Evolutionary conservation across 2,329 filamentous ascomycete species (phyloP).

Genomic region (Botrytis galanthina): DNA sequence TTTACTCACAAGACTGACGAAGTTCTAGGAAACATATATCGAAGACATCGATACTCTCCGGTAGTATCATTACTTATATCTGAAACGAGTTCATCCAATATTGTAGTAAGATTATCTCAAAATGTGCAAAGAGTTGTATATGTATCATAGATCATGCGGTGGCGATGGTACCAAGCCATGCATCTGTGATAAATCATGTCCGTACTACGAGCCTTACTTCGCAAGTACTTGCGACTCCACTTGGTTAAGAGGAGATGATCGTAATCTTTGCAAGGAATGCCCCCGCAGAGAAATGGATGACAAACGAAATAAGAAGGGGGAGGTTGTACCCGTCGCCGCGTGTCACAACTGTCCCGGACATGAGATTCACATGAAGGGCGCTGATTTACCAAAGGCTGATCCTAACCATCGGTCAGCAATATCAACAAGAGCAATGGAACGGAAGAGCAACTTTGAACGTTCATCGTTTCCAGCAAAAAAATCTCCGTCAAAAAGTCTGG

Average conservation of each 20-base stretch:
- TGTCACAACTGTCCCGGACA: neutral
- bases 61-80: neutral
- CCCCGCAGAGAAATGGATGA: neutral
- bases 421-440: neutral
- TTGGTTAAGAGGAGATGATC: neutral
- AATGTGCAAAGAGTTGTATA: neutral
- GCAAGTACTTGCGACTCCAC: neutral
- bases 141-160: neutral
- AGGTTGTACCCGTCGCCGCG: neutral
- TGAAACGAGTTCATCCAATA: neutral
- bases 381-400: neutral
- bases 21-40: neutral
- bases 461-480: neutral
- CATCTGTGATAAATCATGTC: slow-evolving; percentile 4
- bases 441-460: neutral
- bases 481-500: neutral
- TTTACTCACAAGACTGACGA: neutral
- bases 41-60: accelerated
- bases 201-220: neutral
- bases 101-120: neutral
- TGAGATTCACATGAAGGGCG: neutral
- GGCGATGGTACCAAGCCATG: neutral
- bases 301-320: neutral
- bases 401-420: neutral
- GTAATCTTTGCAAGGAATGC: neutral